Conservation (phyloP, 805 yeast species). For the Wickerhamiella brachini region DNA sequence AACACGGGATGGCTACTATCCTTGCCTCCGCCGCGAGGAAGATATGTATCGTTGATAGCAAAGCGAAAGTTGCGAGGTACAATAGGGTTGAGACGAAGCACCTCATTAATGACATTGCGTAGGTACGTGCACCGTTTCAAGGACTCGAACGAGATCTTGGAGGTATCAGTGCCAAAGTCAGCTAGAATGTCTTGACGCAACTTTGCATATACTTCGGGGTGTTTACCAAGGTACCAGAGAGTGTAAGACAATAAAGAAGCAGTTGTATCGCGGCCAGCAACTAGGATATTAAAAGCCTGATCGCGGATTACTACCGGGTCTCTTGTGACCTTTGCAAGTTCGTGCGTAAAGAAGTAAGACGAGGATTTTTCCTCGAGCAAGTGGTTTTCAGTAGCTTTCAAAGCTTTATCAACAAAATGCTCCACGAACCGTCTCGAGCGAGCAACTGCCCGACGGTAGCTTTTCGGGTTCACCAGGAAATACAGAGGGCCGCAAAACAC, state of each 20-base stretch:
- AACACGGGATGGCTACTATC: conserved; percentile 28
- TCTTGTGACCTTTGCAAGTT: conserved; percentile 31
- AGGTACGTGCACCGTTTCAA: conserved; percentile 32
- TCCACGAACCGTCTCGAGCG: conserved; percentile 26
- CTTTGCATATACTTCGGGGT: conserved; percentile 27
- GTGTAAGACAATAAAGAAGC: conserved; percentile 32
- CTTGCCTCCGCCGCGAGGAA: conserved; percentile 35
- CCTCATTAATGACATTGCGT: conserved; percentile 32
- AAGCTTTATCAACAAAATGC: conserved; percentile 28
- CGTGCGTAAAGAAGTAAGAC: conserved; percentile 30
- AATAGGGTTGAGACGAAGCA: conserved; percentile 33
- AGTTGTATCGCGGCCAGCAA: conserved; percentile 39
- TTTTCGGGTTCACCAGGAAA: conserved; percentile 10
- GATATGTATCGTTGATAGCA: conserved; percentile 29
- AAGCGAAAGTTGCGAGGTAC: conserved; percentile 34
- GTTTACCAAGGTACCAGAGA: conserved; percentile 30
- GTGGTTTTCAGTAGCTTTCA: conserved; percentile 14
- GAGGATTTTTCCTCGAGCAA: conserved; percentile 5
- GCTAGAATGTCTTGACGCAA: conserved; percentile 21
- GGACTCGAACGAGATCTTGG: conserved; percentile 27
- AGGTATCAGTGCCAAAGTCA: conserved; percentile 14
- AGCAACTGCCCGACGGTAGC: conserved; percentile 24
- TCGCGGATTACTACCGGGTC: conserved; percentile 31
- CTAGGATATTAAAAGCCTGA: conserved; percentile 31
- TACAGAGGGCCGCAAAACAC: conserved; percentile 6